A percentile compares a stretch with the other conserved stretches of the same genome.
Conservation (phyloP, 148 eudicot species). For the Rhododendron molle region DNA sequence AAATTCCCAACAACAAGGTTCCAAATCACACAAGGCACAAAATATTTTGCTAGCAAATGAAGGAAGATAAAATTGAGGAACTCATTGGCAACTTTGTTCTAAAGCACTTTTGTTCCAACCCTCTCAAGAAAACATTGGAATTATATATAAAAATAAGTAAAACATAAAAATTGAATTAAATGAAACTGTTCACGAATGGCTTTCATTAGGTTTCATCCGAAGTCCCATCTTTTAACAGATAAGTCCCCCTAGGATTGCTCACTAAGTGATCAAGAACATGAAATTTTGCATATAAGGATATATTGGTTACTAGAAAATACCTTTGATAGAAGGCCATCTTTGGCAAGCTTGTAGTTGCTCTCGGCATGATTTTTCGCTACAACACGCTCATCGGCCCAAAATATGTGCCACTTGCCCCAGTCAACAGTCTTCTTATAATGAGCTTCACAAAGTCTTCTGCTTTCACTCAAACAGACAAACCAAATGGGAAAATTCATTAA, state of each 20-base stretch:
- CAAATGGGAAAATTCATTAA: too few species aligned
- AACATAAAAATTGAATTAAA: not conserved
- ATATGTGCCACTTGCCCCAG: slow-evolving; percentile 88
- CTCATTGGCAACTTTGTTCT: not conserved
- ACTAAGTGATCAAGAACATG: not conserved
- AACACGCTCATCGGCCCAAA: slow-evolving; percentile 89
- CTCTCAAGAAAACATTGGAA: not conserved
- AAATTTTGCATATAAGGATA: not conserved
- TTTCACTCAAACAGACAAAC: slow-evolving; percentile 14
- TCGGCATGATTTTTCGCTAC: slow-evolving; percentile 78
- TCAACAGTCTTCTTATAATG: slow-evolving; percentile 86
- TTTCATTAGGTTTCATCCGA: not conserved
- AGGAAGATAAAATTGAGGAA: not conserved
- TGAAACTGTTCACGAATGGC: not conserved
- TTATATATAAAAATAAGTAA: not conserved
- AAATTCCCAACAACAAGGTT: not conserved
- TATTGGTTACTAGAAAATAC: slow-evolving; percentile 22
- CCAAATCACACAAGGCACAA: not conserved
- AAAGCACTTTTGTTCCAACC: not conserved
- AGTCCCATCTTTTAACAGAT: not conserved
- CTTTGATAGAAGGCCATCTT: slow-evolving; percentile 76
- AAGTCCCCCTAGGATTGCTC: not conserved
- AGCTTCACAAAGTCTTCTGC: slow-evolving; percentile 74
- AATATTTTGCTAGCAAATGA: not conserved
- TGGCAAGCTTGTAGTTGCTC: slow-evolving; percentile 85